Evolutionary conservation across 164 flowering plant genomes (phyloP), one percentile per base, ranked within the genome.

Genomic region (Tinospora cordifolia): DNA sequence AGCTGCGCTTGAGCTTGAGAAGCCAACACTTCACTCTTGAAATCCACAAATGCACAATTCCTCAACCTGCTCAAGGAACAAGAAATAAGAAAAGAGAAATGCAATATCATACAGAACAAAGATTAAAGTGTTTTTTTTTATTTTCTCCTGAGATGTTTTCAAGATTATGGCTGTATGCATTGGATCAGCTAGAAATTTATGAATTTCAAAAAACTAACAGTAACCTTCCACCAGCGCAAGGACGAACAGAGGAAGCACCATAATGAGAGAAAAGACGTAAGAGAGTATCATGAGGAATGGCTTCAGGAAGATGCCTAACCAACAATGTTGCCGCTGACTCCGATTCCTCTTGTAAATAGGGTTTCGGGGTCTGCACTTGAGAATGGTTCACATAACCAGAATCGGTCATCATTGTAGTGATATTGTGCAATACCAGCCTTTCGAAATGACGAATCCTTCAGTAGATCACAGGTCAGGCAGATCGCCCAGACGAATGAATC

Each of bases 21-120:
- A 73, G 98, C 99, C 78, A 80, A 65, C 3, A 70, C 78, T 78
- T 87, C 89, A 78, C 75, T 84, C 74, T 81, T 80, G 75, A 94
- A 94, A 79, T 94, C 95, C 70, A 92, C 86, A 78, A 92, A 94
- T 8, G 90, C 97, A 82, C 92, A 88, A 74, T 89, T 94, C 71
- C 87, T 92, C 77, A 90, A 73, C 79, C 98, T 91, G 80, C 62
- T 21, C 58, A 3, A 8, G 44, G 13, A 65, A 66, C 21, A 62
- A 27, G 46, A 8, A 41, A 41, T 11, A 3, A 12, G 46, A 41
- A 40, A 40, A 40, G 4, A 41, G 2, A 30, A 30, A 30, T 30
- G 13, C 12, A 44, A 1, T 14, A 44, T 10, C 12, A 10, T 44
- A 44, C 12, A 2, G 14, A 9, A 44, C 14, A 44, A 44, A 44